Base-by-base conservation (phyloP, 1,284 basidiomycete species). In the Afroboletus lepidellus region DNA sequence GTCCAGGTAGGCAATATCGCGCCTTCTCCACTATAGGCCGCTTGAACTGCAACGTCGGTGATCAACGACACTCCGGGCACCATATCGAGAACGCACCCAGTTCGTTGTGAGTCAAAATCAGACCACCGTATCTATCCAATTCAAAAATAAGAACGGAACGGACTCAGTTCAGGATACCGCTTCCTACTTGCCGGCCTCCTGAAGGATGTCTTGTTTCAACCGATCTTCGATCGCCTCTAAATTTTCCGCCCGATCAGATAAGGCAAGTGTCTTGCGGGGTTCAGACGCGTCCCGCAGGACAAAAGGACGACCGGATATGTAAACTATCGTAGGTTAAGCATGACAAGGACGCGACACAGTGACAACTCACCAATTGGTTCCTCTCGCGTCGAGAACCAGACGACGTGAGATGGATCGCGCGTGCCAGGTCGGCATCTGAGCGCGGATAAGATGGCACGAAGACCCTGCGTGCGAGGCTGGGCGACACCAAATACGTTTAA, bases 1-100 rank as follows among this genome's bases (percentile, higher is more conserved):
- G 96, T 94, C 97, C 97, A 99, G 1, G 94, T 96, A 0, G 95
- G 93, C 3, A 94, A 72, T 57, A 98, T 90, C 4, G 89, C 86
- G 4, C 91, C 92, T 54, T 90, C 85, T 12, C 85, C 84, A 44
- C 79, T 76, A 54, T 89, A 87, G 46, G 85, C 74, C 42, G 81
- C 84, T 83, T 52, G 50, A 8, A 1, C 21, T 23, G 29, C 23
- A 41, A 9, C 29, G 48, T 52, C 29, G 27, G 27, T 21, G 18
- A 30, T 48, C 11, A 12, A 38, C 29, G 41, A 37, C 13, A 21
- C 8, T 27, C 32, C 12, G 27, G 46, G 32, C 16, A 23, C 9
- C 16, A 7, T 43, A 39, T 38, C 3, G 43, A 41, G 23, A 44
- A 64, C 79, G 56, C 64, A 83, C 85, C 84, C 57, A 90, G 76